These are phyloP conservation scores for Scolecobasidium constrictum DNA, from an alignment of 2,329 filamentous ascomycete species.

Conservation along the genomic window DNA sequence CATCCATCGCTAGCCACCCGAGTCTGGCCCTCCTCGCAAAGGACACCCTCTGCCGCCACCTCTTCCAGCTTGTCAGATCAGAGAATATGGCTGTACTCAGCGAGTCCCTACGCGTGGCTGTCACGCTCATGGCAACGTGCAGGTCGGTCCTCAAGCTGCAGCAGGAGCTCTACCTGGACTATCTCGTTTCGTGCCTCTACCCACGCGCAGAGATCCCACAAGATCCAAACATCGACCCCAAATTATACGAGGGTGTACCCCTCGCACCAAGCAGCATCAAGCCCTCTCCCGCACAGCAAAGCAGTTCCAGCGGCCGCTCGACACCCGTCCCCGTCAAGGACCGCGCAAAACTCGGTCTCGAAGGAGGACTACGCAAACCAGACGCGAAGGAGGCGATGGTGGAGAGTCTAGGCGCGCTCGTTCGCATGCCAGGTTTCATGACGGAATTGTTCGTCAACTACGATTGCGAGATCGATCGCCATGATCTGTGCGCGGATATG, in stretches of 20 bases:
- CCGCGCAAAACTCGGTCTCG: slow-evolving; percentile 81
- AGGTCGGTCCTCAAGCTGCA: slow-evolving; percentile 85
- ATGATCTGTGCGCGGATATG: slow-evolving; percentile 91
- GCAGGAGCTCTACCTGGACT: slow-evolving; percentile 91
- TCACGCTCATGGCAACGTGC: slow-evolving; percentile 83
- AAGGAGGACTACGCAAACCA: slow-evolving; percentile 82
- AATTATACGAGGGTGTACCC: slow-evolving; percentile 85
- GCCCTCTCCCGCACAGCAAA: slow-evolving; percentile 52
- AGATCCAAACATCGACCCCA: slow-evolving; percentile 81
- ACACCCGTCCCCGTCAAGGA: slow-evolving; percentile 90
- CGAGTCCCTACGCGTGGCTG: slow-evolving; percentile 83
- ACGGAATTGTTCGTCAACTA: slow-evolving; percentile 96
- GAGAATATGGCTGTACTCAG: slow-evolving; percentile 94
- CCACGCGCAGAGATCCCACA: slow-evolving; percentile 88
- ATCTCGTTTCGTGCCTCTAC: slow-evolving; percentile 86
- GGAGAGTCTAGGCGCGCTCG: slow-evolving; percentile 83
- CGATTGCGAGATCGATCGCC: slow-evolving; percentile 85
- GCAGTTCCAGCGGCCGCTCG: slow-evolving; percentile 63
- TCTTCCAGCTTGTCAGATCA: slow-evolving; percentile 92
- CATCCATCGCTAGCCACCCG: slow-evolving; percentile 87
- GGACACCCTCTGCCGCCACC: slow-evolving; percentile 82
- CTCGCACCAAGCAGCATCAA: slow-evolving; percentile 83
- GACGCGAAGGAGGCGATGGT: slow-evolving; percentile 98
- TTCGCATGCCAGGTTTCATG: slow-evolving; percentile 89
- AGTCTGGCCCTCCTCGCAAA: slow-evolving; percentile 79